Evolutionary conservation across 768 basidiomycete genomes (phyloP).

Genomic region (Arthromyces matolae): DNA sequence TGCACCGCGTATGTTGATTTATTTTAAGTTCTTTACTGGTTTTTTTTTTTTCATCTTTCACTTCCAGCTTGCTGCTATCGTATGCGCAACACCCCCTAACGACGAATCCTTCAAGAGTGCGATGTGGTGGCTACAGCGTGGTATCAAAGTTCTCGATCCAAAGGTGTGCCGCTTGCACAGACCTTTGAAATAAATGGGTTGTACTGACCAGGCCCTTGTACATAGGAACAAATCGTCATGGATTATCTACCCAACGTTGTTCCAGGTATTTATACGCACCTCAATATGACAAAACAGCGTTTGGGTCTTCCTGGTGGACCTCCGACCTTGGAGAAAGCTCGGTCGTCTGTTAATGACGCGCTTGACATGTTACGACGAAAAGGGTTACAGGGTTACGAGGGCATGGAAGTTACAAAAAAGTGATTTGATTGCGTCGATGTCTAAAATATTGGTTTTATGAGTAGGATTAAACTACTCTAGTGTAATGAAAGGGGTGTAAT

Average conservation of each 20-base stretch:
- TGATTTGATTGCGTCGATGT: slow-evolving; percentile 5
- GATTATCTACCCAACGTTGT: slow-evolving; percentile 81
- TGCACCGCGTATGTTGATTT: slow-evolving; percentile 63
- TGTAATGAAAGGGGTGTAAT: no score
- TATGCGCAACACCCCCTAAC: slow-evolving; percentile 70
- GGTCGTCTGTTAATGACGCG: slow-evolving; percentile 63
- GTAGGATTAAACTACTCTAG: no score
- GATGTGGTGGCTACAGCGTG: slow-evolving; percentile 85
- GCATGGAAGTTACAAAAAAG: slow-evolving; percentile 17
- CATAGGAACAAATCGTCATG: slow-evolving; percentile 73
- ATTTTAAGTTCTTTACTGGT: no score
- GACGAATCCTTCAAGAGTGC: slow-evolving; percentile 81
- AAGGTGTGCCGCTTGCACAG: slow-evolving; percentile 41
- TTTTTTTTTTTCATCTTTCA: no score
- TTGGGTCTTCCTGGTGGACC: slow-evolving; percentile 71
- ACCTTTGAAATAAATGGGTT: neutral
- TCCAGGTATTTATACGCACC: slow-evolving; percentile 70
- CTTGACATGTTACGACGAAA: slow-evolving; percentile 66
- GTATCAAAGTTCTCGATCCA: slow-evolving; percentile 66
- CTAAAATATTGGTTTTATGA: no score
- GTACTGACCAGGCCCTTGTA: slow-evolving; percentile 12
- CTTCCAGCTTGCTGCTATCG: slow-evolving; percentile 69
- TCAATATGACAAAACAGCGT: slow-evolving; percentile 78
- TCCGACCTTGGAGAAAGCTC: slow-evolving; percentile 61
- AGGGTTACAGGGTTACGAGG: slow-evolving; percentile 21